These are phyloP conservation scores for Camellia japonica DNA, from an alignment of 148 eudicot species.

Conservation along the genomic window DNA sequence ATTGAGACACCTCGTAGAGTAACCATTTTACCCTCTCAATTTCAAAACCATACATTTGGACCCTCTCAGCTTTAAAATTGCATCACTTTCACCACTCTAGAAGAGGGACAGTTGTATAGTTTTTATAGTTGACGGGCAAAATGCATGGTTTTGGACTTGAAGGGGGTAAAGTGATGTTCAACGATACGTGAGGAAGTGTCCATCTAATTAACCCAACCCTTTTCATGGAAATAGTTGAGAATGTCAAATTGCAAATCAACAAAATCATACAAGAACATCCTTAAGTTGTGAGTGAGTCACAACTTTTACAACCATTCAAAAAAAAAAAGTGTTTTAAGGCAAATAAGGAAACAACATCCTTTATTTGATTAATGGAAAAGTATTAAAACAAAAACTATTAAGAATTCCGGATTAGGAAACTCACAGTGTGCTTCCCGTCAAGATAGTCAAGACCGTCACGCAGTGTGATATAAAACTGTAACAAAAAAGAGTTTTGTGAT, in stretches of 20 bases:
- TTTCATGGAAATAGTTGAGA: not conserved
- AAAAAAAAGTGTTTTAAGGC: not conserved
- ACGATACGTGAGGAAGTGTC: no score
- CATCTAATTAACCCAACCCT: no score
- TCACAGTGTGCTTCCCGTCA: conserved; percentile 92
- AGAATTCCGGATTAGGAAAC: conserved; percentile 26
- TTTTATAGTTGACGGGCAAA: no score
- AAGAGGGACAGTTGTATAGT: no score
- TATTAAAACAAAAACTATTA: not conserved
- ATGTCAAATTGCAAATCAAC: not conserved
- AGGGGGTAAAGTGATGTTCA: no score
- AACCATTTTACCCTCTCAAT: no score
- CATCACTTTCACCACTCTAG: no score
- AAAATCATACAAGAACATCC: not conserved
- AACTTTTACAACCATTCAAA: not conserved
- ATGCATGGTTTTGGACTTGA: no score
- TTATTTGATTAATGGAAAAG: not conserved
- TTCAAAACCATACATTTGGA: no score
- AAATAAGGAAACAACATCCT: not conserved
- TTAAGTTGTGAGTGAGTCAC: not conserved
- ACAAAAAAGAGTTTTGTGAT: conserved; percentile 11
- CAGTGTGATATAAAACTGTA: conserved; percentile 87
- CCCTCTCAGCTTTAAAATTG: no score
- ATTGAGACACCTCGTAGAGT: no score
- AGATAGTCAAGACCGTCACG: conserved; percentile 91